Percentiles rank a stretch among this genome's conserved stretches.
phyloP scores from a whole-genome alignment of 768 basidiomycete genomes.

The Mycena maculata region DNA sequence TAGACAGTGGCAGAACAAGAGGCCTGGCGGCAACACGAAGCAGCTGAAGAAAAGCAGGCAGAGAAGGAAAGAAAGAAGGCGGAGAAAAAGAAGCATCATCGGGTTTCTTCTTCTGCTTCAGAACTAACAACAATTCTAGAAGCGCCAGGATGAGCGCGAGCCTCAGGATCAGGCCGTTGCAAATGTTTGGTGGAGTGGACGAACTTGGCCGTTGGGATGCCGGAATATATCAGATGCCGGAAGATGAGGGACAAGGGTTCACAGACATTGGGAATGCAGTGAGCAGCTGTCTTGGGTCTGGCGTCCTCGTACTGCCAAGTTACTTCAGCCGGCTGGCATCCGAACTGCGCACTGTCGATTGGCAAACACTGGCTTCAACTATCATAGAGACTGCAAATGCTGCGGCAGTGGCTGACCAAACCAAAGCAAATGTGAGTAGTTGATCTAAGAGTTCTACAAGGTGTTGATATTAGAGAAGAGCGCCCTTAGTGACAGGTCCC shows the following conservation, averaged over 20 bases:
- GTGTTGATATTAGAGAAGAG: too few species aligned
- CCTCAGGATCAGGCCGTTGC: neutral
- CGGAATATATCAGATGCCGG: neutral
- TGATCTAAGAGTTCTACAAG: neutral
- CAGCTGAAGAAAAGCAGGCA: neutral
- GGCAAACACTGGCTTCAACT: neutral
- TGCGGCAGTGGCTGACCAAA: neutral
- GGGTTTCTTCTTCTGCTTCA: neutral
- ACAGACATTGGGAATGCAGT: neutral
- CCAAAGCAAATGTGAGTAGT: too few species aligned
- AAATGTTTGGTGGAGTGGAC: neutral
- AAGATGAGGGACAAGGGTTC: neutral
- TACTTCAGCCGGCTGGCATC: neutral
- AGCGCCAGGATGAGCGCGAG: neutral
- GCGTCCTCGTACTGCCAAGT: neutral
- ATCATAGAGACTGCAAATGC: neutral
- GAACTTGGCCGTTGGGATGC: neutral
- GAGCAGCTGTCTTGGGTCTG: neutral
- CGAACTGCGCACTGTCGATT: neutral
- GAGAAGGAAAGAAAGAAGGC: neutral
- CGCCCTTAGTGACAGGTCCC: too few species aligned
- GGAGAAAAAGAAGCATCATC: neutral
- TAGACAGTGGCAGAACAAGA: too few species aligned
- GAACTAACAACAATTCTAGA: neutral
- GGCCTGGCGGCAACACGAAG: too few species aligned